Percentiles rank a stretch among this genome's conserved stretches.
These are phyloP conservation scores for Pythium brassicae DNA, from an alignment of 352 stramenopile genomes.

Conservation along the genomic window DNA sequence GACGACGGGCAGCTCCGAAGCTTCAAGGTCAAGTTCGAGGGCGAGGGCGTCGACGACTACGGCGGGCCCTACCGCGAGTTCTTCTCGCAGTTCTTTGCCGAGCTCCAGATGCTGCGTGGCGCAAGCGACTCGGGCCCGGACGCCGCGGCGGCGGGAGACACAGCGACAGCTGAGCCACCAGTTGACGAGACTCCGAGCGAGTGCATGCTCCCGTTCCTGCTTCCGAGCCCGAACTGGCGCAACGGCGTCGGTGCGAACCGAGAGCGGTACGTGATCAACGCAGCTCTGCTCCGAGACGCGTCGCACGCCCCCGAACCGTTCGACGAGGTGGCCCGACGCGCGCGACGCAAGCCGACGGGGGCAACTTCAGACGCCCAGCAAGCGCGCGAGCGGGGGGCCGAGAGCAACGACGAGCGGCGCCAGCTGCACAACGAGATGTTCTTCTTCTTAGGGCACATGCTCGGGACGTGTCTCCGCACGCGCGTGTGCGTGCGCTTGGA, in stretches of 20 bases:
- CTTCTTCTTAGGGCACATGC: constrained; percentile 87
- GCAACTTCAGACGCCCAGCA: neutral
- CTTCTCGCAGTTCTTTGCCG: constrained; percentile 83
- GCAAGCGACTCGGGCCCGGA: too few species aligned
- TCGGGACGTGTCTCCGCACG: constrained; percentile 84
- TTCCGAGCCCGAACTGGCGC: constrained; percentile 85
- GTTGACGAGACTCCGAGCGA: constrained; percentile 13
- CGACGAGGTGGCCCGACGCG: too few species aligned
- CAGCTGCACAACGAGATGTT: constrained; percentile 83
- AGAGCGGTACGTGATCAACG: constrained; percentile 86
- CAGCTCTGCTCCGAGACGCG: constrained; percentile 15
- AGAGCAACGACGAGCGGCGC: constrained; percentile 42
- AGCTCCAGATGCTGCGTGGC: constrained; percentile 47
- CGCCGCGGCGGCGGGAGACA: too few species aligned
- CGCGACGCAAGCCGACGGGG: neutral
- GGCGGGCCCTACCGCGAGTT: constrained; percentile 93
- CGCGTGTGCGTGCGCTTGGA: constrained; percentile 73
- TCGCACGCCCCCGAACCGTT: neutral
- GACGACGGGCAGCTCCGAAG: constrained; percentile 86
- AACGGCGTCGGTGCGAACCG: constrained; percentile 74
- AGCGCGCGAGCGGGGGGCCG: constrained; percentile 6
- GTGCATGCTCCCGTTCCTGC: constrained; percentile 81
- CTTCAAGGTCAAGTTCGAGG: constrained; percentile 95
- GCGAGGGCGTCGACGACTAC: constrained; percentile 93
- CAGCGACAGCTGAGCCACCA: neutral